phyloP scores from a whole-genome alignment of 2,329 filamentous ascomycete species.

The Aspergillus sp. region DNA sequence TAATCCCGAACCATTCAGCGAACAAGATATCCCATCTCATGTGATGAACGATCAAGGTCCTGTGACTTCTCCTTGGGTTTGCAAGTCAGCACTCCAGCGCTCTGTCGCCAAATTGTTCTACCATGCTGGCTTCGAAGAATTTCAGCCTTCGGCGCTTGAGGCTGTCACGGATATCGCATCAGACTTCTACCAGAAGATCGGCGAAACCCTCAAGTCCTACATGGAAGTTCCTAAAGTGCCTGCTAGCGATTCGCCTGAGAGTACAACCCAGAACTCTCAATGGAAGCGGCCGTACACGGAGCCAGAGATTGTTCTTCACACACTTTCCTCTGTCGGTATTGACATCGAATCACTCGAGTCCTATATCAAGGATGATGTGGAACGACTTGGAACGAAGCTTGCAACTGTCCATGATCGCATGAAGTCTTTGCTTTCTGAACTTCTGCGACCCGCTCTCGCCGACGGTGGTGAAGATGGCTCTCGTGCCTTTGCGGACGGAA shows the following conservation, averaged over 20 bases:
- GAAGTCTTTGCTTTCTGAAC: conserved; percentile 85
- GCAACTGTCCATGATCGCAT: conserved; percentile 85
- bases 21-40: conserved; percentile 79
- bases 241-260: conserved; percentile 40
- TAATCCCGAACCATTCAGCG: conserved; percentile 79
- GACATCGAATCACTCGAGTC: conserved; percentile 73
- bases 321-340: conserved; percentile 74
- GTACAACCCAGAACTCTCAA: conserved; percentile 25
- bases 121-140: conserved; percentile 92
- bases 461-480: conserved; percentile 77
- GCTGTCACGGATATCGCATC: conserved; percentile 80
- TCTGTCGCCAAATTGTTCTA: conserved; percentile 94
- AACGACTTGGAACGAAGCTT: conserved; percentile 73
- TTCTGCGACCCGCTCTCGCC: conserved; percentile 79
- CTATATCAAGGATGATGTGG: conserved; percentile 91
- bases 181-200: conserved; percentile 82
- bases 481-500: conserved; percentile 89
- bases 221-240: conserved; percentile 73
- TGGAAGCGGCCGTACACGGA: conserved; percentile 66
- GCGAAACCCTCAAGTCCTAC: conserved; percentile 72
- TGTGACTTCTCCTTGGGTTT: conserved; percentile 75
- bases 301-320: conserved; percentile 83
- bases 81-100: conserved; percentile 76
- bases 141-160: conserved; percentile 89
- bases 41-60: conserved; percentile 84